Evolutionary conservation across 352 stramenopile species (phyloP).

Genomic region (Phytophthora hibernalis): DNA sequence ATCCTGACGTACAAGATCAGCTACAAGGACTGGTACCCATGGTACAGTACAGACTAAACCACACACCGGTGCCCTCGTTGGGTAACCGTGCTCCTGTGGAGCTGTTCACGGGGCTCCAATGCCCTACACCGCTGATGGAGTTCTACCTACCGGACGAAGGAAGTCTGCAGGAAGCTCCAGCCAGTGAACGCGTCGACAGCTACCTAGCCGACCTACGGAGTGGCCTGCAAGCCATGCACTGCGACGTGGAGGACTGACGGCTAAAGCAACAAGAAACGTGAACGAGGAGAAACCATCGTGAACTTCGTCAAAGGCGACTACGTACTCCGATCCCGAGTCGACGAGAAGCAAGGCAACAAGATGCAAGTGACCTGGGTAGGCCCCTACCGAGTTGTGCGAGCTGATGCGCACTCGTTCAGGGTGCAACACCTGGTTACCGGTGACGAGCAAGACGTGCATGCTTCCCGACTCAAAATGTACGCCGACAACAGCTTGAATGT

Average conservation of each 20-base stretch:
- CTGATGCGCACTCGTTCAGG: not conserved
- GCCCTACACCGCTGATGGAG: not conserved
- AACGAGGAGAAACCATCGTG: not conserved
- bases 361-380: not conserved
- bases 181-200: not conserved
- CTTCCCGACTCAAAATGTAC: too few species aligned
- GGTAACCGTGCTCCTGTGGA: constrained; percentile 29
- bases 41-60: constrained; percentile 39
- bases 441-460: too few species aligned
- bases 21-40: constrained; percentile 20
- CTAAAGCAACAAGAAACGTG: not conserved
- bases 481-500: too few species aligned
- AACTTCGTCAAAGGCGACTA: not conserved
- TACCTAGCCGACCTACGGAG: not conserved
- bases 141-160: not conserved
- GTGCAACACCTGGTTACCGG: too few species aligned
- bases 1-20: constrained; percentile 1
- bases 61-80: constrained; percentile 34
- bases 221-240: not conserved
- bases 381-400: not conserved
- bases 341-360: not conserved
- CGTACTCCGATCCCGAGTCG: not conserved
- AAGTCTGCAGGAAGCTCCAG: not conserved
- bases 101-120: constrained; percentile 17
- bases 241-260: not conserved